Evolutionary conservation across 164 flowering plant genomes (phyloP), one percentile per base, ranked within the genome.

Genomic region (Vitis cinerea): DNA sequence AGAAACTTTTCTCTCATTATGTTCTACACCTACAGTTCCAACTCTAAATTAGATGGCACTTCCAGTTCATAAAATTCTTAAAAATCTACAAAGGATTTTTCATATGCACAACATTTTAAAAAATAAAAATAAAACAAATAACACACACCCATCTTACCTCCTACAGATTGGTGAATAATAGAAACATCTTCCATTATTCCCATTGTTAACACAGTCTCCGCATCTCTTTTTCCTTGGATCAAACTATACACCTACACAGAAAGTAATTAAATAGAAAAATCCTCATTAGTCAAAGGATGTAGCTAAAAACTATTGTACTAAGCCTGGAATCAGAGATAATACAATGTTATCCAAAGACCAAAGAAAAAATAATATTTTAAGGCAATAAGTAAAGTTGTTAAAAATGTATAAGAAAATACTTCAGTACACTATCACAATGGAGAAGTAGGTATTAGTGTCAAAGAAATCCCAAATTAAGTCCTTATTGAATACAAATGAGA

Each of bases 101-200:
- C 44, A 37, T 37, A 37, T 37, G 44, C 44, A 37, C 44, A 23
- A 23, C 7, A 37, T 37, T 37, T 37, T 37, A 60, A 29, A 48
- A 6, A 66, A 10, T 1, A 0, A 8, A 30, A 9, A 66, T 19
- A n/a, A 6, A 29, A 19, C 17, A 6, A 29, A 59, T 19, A 51
- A 69, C 12, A 47, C n/a, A 74, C n/a, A 47, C n/a, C n/a, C 10
- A 68, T 8, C 16, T 85, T 75, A 91, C 98, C 97, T 84, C 92
- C 97, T 19, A 94, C 94, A 63, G 98, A 98, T 73, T 96, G 99
- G 17, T 98, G 99, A 77, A 93, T 88, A 63, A 96, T 93, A 83
- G 95, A 90, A 65, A 88, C 97, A 82, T 96, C 98, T 78, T 93
- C 98, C 97, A 96, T 96, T 64, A 92, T 84, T 69, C 99, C 98